Conservation (phyloP, 2,329 filamentous ascomycete species). For the Aspergillus transmontanensis region DNA sequence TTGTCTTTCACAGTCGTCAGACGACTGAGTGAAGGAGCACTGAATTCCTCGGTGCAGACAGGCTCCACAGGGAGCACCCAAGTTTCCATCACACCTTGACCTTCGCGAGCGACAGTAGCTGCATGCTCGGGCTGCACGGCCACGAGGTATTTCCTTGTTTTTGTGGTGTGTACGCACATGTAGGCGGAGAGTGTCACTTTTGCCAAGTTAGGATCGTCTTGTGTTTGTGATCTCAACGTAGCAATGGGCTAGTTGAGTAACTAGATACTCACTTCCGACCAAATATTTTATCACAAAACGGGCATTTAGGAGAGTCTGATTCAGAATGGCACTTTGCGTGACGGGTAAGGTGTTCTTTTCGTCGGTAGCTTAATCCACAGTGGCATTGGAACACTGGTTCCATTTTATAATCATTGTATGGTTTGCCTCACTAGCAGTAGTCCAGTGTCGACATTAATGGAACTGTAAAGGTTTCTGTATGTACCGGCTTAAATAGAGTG, state of each 20-base stretch:
- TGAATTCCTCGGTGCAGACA: neutral
- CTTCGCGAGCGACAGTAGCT: constrained; percentile 15
- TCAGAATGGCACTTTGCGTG: constrained; percentile 14
- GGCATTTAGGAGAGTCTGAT: constrained; percentile 8
- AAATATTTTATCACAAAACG: constrained; percentile 19
- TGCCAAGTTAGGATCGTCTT: neutral
- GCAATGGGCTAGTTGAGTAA: too few relatives aligned
- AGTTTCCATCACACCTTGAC: neutral
- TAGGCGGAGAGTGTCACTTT: constrained; percentile 20
- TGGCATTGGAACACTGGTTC: constrained; percentile 9
- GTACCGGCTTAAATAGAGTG: too few relatives aligned
- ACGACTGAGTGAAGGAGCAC: neutral
- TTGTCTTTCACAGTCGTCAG: neutral
- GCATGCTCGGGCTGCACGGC: constrained; percentile 19
- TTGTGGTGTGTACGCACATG: constrained; percentile 22
- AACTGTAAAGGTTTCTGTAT: too few relatives aligned
- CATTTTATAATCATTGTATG: neutral
- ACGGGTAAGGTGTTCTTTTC: constrained; percentile 22
- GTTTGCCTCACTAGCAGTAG: neutral
- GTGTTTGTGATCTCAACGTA: too few relatives aligned
- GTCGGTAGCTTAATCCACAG: constrained; percentile 17
- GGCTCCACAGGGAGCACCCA: neutral
- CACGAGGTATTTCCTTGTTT: neutral
- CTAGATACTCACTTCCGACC: constrained; percentile 10
- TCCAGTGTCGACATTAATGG: neutral